Conservation (phyloP, 352 stramenopile species). For the Paralagenidium karlingii region DNA sequence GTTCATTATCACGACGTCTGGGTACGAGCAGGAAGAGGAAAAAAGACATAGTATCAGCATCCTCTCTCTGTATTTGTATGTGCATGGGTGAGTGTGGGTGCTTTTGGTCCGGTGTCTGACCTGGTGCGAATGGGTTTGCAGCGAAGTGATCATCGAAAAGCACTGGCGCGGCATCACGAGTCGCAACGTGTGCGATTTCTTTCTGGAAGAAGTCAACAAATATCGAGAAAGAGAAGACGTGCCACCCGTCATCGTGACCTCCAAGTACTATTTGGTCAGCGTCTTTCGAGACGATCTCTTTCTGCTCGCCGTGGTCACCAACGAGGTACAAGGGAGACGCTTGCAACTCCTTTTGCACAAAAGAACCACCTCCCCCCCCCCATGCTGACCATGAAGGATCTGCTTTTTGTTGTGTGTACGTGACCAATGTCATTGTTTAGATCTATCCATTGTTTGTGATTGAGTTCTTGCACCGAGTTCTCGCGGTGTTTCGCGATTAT, state of each 20-base stretch:
- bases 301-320: conserved; percentile 89
- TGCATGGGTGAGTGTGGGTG: not conserved
- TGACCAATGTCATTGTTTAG: conserved; percentile 12
- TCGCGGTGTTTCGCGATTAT: conserved; percentile 95
- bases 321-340: conserved; percentile 65
- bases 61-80: not conserved
- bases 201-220: conserved; percentile 95
- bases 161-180: conserved; percentile 94
- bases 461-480: conserved; percentile 94
- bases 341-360: not conserved
- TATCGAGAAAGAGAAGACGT: conserved; percentile 80
- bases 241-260: conserved; percentile 76
- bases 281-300: conserved; percentile 92
- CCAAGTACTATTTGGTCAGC: conserved; percentile 86
- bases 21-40: conserved; percentile 24
- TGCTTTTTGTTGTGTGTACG: conserved; percentile 1
- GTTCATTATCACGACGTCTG: conserved; percentile 93
- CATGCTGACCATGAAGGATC: not conserved
- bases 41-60: not conserved
- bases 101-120: not conserved
- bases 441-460: conserved; percentile 85
- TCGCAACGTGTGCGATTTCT: conserved; percentile 94
- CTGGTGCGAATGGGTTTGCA: conserved; percentile 12
- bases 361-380: not conserved
- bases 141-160: conserved; percentile 97